phyloP scores from a whole-genome alignment of 192 early-diverging fungal genomes.

The Phlyctochytrium arcticum region DNA sequence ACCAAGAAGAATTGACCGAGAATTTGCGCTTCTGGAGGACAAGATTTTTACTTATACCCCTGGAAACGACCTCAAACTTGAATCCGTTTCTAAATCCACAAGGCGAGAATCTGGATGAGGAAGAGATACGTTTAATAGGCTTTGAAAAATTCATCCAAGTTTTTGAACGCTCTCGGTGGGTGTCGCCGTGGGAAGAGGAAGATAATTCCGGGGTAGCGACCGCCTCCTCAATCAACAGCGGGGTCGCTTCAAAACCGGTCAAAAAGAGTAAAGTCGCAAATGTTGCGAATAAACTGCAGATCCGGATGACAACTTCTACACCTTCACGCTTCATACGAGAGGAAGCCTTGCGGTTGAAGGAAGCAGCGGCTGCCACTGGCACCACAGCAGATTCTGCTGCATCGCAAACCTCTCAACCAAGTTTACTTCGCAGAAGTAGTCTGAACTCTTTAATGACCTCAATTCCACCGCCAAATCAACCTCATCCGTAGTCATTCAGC shows the following conservation, averaged over 20 bases:
- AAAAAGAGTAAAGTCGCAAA: slow-evolving; percentile 6
- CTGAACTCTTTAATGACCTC: no score
- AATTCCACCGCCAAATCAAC: neutral
- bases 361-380: neutral
- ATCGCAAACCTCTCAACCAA: no score
- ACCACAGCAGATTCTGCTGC: no score
- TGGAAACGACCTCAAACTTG: slow-evolving; percentile 57
- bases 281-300: slow-evolving; percentile 9
- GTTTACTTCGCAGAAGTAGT: no score
- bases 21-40: slow-evolving; percentile 81
- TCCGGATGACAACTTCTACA: slow-evolving; percentile 33
- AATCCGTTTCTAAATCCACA: slow-evolving; percentile 49
- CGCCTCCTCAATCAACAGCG: neutral
- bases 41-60: slow-evolving; percentile 84
- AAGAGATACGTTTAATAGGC: slow-evolving; percentile 79
- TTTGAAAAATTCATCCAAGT: slow-evolving; percentile 84
- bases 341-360: slow-evolving; percentile 21
- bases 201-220: no score
- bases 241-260: neutral
- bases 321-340: slow-evolving; percentile 31
- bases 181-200: slow-evolving; percentile 38
- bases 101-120: slow-evolving; percentile 74
- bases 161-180: slow-evolving; percentile 62
- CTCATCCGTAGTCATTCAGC: slow-evolving; percentile 10
- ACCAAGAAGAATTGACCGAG: slow-evolving; percentile 75